Percentiles rank a stretch among this genome's conserved stretches.
Evolutionary conservation across 1,139 yeast genomes (phyloP).

Genomic region (Kodamaea suecica): DNA sequence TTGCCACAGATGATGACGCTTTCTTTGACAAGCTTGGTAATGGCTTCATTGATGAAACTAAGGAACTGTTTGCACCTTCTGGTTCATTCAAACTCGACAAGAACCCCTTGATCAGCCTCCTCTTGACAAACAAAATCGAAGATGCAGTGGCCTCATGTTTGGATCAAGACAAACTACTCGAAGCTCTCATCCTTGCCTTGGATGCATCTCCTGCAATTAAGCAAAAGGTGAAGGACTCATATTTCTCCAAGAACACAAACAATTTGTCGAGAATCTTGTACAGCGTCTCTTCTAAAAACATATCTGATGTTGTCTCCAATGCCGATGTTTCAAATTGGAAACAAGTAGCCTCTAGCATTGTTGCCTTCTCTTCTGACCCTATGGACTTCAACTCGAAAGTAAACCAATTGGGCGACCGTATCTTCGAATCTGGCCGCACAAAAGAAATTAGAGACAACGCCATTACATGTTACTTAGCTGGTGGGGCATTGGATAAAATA

Average conservation of each 20-base stretch:
- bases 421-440: conserved; percentile 21
- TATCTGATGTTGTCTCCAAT: conserved; percentile 72
- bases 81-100: conserved; percentile 47
- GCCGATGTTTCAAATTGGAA: conserved; percentile 83
- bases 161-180: conserved; percentile 59
- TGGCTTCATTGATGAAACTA: conserved; percentile 19
- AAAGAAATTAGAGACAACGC: conserved; percentile 63
- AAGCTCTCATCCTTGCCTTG: conserved; percentile 80
- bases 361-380: conserved; percentile 52
- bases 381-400: conserved; percentile 53
- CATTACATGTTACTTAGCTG: conserved; percentile 73
- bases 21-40: conserved; percentile 48
- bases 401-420: conserved; percentile 68
- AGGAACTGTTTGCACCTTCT: conserved; percentile 36
- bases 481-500: conserved; percentile 75
- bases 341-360: conserved; percentile 68
- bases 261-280: conserved; percentile 72
- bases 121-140: conserved; percentile 61
- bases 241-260: conserved; percentile 58
- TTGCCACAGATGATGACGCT: conserved; percentile 37
- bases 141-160: conserved; percentile 70
- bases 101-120: conserved; percentile 49
- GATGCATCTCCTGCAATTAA: conserved; percentile 62
- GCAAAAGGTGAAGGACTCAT: conserved; percentile 66
- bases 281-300: conserved; percentile 56